These are phyloP conservation scores for Nicotiana obtusifolia DNA, from an alignment of 257 asterid genomes.

Conservation along the genomic window DNA sequence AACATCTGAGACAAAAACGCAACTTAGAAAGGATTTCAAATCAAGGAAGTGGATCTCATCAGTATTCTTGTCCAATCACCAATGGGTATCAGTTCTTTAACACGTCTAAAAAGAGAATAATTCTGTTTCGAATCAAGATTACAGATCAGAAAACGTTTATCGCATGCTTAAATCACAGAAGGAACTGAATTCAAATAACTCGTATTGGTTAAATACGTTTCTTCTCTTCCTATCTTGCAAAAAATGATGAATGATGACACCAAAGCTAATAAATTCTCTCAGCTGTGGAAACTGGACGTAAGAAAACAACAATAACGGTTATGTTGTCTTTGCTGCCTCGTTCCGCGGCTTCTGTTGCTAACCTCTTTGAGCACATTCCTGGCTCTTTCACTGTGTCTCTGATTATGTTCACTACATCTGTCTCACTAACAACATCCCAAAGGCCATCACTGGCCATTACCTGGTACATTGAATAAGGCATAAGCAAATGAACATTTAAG, in stretches of 20 bases:
- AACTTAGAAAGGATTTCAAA: no score
- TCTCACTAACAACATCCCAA: slow-evolving; percentile 80
- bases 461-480: slow-evolving; percentile 27
- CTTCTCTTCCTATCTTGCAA: background rate
- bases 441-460: slow-evolving; percentile 95
- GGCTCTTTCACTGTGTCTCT: slow-evolving; percentile 88
- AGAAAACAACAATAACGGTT: slow-evolving; percentile 71
- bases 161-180: background rate
- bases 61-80: no score
- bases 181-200: background rate
- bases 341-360: slow-evolving; percentile 79
- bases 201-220: background rate
- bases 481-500: background rate
- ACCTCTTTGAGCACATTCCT: slow-evolving; percentile 92
- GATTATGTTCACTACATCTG: slow-evolving; percentile 66
- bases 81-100: no score
- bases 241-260: background rate
- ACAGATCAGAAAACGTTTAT: background rate
- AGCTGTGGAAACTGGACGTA: slow-evolving; percentile 84
- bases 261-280: slow-evolving; percentile 72
- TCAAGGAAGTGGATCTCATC: no score
- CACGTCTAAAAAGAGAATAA: background rate
- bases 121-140: background rate
- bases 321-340: slow-evolving; percentile 91
- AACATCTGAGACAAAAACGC: no score